phyloP scores from a whole-genome alignment of 2,329 filamentous ascomycete species.

The Westerdykella ornata region DNA sequence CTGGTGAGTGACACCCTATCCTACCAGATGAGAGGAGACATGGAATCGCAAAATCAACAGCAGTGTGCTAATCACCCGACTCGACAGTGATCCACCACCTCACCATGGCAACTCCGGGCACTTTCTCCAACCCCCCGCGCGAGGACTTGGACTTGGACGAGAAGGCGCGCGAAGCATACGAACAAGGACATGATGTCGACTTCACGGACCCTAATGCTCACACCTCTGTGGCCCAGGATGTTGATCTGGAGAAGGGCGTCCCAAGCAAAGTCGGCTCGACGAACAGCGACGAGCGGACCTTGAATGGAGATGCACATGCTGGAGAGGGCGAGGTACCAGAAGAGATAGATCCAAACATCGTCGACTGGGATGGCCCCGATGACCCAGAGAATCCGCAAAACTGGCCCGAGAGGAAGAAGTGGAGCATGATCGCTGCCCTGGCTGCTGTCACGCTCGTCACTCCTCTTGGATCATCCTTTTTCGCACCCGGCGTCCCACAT shows the following conservation, averaged over 20 bases:
- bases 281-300: conserved; percentile 20
- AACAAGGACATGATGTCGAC: conserved; percentile 25
- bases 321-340: conserved; percentile 5
- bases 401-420: conserved; percentile 34
- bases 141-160: conserved; percentile 18
- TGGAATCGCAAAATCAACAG: no score
- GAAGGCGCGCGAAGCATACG: conserved; percentile 18
- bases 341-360: conserved; percentile 22
- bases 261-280: conserved; percentile 19
- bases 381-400: conserved; percentile 38
- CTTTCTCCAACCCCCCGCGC: conserved; percentile 12
- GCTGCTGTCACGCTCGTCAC: conserved; percentile 35
- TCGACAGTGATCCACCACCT: background rate
- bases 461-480: conserved; percentile 35
- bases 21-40: no score
- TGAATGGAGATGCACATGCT: conserved; percentile 8
- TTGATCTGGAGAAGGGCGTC: conserved; percentile 25
- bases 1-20: no score
- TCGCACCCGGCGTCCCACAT: conserved; percentile 16
- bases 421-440: conserved; percentile 31
- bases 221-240: background rate
- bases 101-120: conserved; percentile 20
- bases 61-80: no score
- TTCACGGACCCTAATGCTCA: conserved; percentile 10
- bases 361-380: conserved; percentile 33